Evolutionary conservation across 305 asterid genomes (phyloP).

Genomic region (Solanum chacoense): DNA sequence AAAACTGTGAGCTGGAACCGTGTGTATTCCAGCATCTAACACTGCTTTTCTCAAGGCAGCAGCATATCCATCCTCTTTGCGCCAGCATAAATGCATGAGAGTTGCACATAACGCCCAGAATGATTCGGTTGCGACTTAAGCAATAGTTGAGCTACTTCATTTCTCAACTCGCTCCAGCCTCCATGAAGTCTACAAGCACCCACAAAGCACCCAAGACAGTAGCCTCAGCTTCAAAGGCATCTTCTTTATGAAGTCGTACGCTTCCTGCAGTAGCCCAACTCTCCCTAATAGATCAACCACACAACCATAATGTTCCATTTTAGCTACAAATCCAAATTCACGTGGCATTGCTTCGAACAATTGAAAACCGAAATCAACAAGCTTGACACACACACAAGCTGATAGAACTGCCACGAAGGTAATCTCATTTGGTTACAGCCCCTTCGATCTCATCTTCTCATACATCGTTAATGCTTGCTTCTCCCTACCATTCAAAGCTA

Average conservation of each 20-base stretch:
- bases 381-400: slow-evolving; percentile 60
- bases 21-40: slow-evolving; percentile 49
- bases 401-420: slow-evolving; percentile 63
- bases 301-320: slow-evolving; percentile 86
- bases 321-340: slow-evolving; percentile 34
- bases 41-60: slow-evolving; percentile 53
- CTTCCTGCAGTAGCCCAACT: slow-evolving; percentile 64
- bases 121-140: background rate
- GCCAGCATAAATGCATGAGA: slow-evolving; percentile 68
- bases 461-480: background rate
- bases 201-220: too few species aligned
- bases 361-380: slow-evolving; percentile 44
- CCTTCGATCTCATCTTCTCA: background rate
- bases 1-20: slow-evolving; percentile 58
- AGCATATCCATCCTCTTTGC: slow-evolving; percentile 20
- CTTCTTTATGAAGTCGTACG: background rate
- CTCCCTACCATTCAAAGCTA: slow-evolving; percentile 23
- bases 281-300: slow-evolving; percentile 67
- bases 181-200: slow-evolving; percentile 56
- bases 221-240: background rate
- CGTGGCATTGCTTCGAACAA: slow-evolving; percentile 44
- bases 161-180: slow-evolving; percentile 40
- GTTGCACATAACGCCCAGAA: slow-evolving; percentile 15
- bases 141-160: slow-evolving; percentile 40
- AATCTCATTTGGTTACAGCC: slow-evolving; percentile 42